Evolutionary conservation across 768 basidiomycete genomes (phyloP), one percentile per base, ranked within the genome.

Genomic region (Panellus pusillus): DNA sequence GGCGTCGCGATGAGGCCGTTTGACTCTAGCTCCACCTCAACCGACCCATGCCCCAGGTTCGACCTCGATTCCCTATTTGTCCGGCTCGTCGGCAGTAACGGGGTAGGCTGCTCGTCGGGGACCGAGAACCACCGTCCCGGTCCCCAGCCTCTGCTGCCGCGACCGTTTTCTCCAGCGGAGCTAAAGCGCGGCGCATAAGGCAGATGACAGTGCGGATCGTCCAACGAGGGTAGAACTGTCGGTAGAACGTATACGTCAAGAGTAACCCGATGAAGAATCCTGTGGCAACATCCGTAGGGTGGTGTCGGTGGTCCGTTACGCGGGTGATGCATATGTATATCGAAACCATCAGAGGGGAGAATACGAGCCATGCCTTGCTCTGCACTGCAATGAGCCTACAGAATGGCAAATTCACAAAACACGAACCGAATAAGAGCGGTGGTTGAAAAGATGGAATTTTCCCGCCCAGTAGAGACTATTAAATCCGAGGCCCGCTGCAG

Each of bases 311-410:
- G 51, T 65, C 64, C 17, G 61, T 63, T 41, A 65, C 45, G 24
- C 64, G 61, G 31, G 64, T 65, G 18, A 65, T 58, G 45, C 58
- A 63, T 15, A 65, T 57, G 55, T 57, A 63, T 31, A 65, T 60
- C 18, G 64, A 60, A 19, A 54, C 53, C 36, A 61, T 47, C 24
- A 65, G 39, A 11, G 64, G 64, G 13, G 61, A 47, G 42, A 61
- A 62, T 6, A 64, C 59, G 9, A 65, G 64, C 62, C 62, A 65
- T 6, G 54, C 50, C 48, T 65, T 65, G 55, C 47, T 58, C 64
- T 62, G 39, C 2, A 24, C 19, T 1, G 31, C 14, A 48, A 41
- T 52, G 27, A 52, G 54, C 12, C 19, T 24, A 29, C 9, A 39
- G 19, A 37, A 20, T 2, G 4, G 19, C 5, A 35, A 12, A 12